Percentiles rank a stretch among this genome's conserved stretches.
Conservation (phyloP, 768 basidiomycete species). For the Chalciporus chontae region DNA sequence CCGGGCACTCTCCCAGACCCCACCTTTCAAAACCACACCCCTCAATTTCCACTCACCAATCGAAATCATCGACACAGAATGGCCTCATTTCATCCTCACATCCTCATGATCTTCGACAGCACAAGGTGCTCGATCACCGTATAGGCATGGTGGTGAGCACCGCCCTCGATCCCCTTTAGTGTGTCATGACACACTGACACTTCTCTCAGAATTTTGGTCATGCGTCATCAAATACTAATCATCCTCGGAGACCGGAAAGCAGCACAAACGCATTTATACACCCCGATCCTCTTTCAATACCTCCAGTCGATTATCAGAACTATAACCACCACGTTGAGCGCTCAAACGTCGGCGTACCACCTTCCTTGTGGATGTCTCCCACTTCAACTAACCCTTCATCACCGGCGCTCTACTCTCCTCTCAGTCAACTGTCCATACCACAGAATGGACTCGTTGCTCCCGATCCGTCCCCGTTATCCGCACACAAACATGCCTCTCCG, state of each 20-base stretch:
- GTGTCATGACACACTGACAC: slow-evolving; percentile 3
- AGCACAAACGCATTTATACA: slow-evolving; percentile 11
- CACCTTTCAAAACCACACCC: slow-evolving; percentile 31
- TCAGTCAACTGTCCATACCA: slow-evolving; percentile 36
- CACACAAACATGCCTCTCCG: slow-evolving; percentile 36
- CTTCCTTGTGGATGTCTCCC: slow-evolving; percentile 85
- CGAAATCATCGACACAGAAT: slow-evolving; percentile 21
- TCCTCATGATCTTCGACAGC: slow-evolving; percentile 10
- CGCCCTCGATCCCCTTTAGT: neutral
- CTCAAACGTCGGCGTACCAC: slow-evolving; percentile 55
- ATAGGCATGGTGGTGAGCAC: slow-evolving; percentile 13
- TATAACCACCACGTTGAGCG: slow-evolving; percentile 43
- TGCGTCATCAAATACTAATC: slow-evolving; percentile 12
- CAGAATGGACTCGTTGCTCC: slow-evolving; percentile 29
- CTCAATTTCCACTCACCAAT: slow-evolving; percentile 16
- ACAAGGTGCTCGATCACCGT: slow-evolving; percentile 16
- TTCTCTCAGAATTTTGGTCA: slow-evolving; percentile 18
- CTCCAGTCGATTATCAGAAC: slow-evolving; percentile 19
- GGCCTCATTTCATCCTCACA: slow-evolving; percentile 12
- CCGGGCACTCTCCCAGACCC: slow-evolving; percentile 26
- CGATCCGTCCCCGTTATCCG: slow-evolving; percentile 34
- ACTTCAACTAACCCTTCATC: slow-evolving; percentile 46
- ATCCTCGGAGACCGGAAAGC: slow-evolving; percentile 11
- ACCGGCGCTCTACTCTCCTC: slow-evolving; percentile 38
- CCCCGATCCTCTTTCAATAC: slow-evolving; percentile 19